Conservation (phyloP, 2,329 filamentous ascomycete genomes). For the Setomelanomma holmii region DNA sequence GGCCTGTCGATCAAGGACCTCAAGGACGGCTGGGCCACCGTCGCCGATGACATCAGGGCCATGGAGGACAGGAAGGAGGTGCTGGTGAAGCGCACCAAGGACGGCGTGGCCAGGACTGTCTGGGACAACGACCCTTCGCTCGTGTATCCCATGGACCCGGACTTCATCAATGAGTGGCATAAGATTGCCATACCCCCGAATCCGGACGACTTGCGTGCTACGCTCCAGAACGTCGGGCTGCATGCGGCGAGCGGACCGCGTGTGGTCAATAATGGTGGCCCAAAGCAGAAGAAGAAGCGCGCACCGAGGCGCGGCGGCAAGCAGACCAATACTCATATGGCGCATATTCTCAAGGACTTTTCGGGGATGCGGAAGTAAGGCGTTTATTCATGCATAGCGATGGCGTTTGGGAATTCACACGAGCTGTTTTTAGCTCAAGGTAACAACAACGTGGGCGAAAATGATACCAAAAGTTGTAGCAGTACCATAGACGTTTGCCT, state of each 20-base stretch:
- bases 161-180: constrained; percentile 85
- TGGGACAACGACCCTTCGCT: constrained; percentile 84
- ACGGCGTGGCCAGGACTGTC: constrained; percentile 82
- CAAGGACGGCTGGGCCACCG: constrained; percentile 93
- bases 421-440: neutral
- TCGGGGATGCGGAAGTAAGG: constrained; percentile 53
- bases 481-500: too few relatives aligned
- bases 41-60: constrained; percentile 76
- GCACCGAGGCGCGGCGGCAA: constrained; percentile 77
- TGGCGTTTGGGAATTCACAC: constrained; percentile 29
- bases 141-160: constrained; percentile 75
- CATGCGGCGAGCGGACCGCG: constrained; percentile 6
- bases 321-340: constrained; percentile 89
- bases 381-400: constrained; percentile 36
- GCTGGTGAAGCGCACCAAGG: constrained; percentile 88
- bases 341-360: constrained; percentile 79
- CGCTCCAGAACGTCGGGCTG: constrained; percentile 78
- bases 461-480: neutral
- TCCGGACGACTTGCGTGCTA: constrained; percentile 76
- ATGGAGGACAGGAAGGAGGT: constrained; percentile 82
- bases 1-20: constrained; percentile 87
- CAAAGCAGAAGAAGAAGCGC: constrained; percentile 75
- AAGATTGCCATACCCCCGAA: constrained; percentile 76
- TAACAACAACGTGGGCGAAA: neutral
- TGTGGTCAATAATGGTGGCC: constrained; percentile 66